Base-by-base conservation (phyloP, 371 early-diverging fungal species). In the Mortierella polycephala region DNA sequence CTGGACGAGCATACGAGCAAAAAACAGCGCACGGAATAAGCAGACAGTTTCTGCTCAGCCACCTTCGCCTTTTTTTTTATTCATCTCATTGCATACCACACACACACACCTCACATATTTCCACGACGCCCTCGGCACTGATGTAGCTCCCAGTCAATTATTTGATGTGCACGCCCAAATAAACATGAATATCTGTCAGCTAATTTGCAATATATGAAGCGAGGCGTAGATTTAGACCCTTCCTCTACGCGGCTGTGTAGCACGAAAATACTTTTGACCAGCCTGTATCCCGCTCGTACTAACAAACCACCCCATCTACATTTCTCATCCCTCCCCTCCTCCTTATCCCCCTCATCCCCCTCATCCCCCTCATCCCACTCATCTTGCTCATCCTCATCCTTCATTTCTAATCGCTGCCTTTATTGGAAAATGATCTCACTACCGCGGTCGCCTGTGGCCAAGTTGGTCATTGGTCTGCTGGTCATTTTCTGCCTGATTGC, bases 21-120 rank as follows among this genome's bases (percentile, higher is more conserved):
- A 21, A 84, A 83, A 57, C 60, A 74, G 39, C 74, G 79, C 44
- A 55, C 57, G 7, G 81, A 81, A 18, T 83, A 55, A 14, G 20
- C 30, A 30, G 30, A 30, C 30, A 4, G 30, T 30, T 53, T 21
- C 37, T 23, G 7, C 40, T 55, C 56, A 23, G n/a, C 1, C 16
- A 51, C 51, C 16, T 21, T 8, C 16, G 20, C 47, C 47, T 47
- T 47, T 12, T 30, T 47, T 40, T 51, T 2, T 40, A n/a, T 37
- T 61, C 21, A 13, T 39, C 51, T 50, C 42, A 40, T 16, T 51
- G 37, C 21, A 46, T 47, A 46, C 59, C 46, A 47, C 10, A 56
- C 21, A 21, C 23, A 30, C 45, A 5, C 37, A 52, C 56, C n/a
- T 5, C 40, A 44, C 23, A 23, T 5, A n/a, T 42, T 0, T 12